A percentile compares a stretch with the other conserved stretches of the same genome.
Conservation (phyloP, 2,329 filamentous ascomycete genomes). For the Onygenales sp. region DNA sequence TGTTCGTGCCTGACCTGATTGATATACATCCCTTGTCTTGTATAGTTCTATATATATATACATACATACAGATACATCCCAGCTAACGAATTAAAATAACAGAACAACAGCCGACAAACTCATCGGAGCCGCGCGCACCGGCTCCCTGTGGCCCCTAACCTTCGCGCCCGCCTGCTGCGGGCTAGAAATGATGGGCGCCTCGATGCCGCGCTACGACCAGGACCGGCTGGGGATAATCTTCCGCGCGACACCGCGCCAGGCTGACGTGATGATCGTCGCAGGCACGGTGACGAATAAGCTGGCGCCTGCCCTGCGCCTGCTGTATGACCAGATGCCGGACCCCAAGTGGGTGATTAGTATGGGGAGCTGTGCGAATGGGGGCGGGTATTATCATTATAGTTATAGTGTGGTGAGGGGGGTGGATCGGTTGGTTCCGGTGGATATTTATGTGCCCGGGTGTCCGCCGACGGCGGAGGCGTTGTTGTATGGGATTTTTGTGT, state of each 20-base stretch:
- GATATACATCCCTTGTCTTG: no score
- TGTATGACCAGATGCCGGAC: constrained; percentile 94
- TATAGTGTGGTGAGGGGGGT: constrained; percentile 68
- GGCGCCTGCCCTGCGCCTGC: constrained; percentile 79
- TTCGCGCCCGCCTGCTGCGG: constrained; percentile 85
- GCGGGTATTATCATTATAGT: constrained; percentile 80
- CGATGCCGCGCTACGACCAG: constrained; percentile 80
- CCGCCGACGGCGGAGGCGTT: constrained; percentile 45
- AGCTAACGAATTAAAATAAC: no score
- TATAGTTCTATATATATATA: no score
- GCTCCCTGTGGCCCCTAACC: constrained; percentile 80
- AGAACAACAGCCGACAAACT: constrained; percentile 48
- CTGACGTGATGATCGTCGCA: constrained; percentile 88
- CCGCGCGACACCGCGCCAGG: constrained; percentile 76
- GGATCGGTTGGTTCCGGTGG: constrained; percentile 68
- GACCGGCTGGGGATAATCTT: constrained; percentile 85
- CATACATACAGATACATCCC: no score
- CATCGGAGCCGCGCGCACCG: constrained; percentile 75
- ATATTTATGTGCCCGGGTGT: constrained; percentile 71
- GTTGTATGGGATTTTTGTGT: constrained; percentile 58
- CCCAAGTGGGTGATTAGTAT: constrained; percentile 80
- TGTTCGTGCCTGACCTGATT: no score
- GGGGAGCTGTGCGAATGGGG: constrained; percentile 77
- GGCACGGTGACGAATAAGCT: constrained; percentile 95
- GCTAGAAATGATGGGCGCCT: constrained; percentile 88